These are phyloP conservation scores for Macrolepiota dolichaula DNA, from an alignment of 768 basidiomycete species.

Conservation along the genomic window DNA sequence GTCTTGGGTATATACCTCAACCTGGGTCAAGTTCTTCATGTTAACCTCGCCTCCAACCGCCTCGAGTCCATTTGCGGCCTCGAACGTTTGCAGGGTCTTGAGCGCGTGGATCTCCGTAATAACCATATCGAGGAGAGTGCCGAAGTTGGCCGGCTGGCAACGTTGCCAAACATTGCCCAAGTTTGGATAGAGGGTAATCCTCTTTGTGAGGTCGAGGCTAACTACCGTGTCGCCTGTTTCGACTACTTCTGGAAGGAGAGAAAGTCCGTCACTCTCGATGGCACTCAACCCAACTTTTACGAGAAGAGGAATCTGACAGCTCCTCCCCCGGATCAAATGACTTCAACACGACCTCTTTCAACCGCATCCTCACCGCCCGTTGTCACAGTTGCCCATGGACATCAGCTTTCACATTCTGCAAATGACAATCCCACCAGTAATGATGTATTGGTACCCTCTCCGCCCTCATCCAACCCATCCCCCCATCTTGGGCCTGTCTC, in stretches of 20 bases:
- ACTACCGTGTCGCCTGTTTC: slow-evolving; percentile 77
- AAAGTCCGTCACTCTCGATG: slow-evolving; percentile 76
- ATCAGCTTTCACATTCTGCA: slow-evolving; percentile 20
- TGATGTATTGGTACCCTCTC: slow-evolving; percentile 16
- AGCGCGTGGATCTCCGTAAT: slow-evolving; percentile 78
- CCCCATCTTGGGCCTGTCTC: slow-evolving; percentile 37
- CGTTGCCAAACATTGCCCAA: slow-evolving; percentile 74
- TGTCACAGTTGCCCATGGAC: slow-evolving; percentile 49
- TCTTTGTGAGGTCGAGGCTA: slow-evolving; percentile 67
- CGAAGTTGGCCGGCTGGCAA: slow-evolving; percentile 80
- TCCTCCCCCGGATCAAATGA: slow-evolving; percentile 48
- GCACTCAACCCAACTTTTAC: slow-evolving; percentile 62
- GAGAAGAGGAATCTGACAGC: slow-evolving; percentile 60
- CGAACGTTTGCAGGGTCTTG: slow-evolving; percentile 81
- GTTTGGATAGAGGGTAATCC: slow-evolving; percentile 88
- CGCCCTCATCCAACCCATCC: slow-evolving; percentile 40
- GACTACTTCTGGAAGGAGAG: slow-evolving; percentile 83
- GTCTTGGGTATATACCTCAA: slow-evolving; percentile 83
- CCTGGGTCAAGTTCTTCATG: slow-evolving; percentile 69
- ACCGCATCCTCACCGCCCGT: slow-evolving; percentile 57
- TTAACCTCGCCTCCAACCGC: slow-evolving; percentile 85
- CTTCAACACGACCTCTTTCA: slow-evolving; percentile 43
- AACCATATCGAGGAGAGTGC: slow-evolving; percentile 81
- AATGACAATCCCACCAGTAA: not conserved
- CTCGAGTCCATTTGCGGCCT: slow-evolving; percentile 94